Evolutionary conservation across 2,329 filamentous ascomycete genomes (phyloP).

Genomic region (Cryphonectria carpinicola): DNA sequence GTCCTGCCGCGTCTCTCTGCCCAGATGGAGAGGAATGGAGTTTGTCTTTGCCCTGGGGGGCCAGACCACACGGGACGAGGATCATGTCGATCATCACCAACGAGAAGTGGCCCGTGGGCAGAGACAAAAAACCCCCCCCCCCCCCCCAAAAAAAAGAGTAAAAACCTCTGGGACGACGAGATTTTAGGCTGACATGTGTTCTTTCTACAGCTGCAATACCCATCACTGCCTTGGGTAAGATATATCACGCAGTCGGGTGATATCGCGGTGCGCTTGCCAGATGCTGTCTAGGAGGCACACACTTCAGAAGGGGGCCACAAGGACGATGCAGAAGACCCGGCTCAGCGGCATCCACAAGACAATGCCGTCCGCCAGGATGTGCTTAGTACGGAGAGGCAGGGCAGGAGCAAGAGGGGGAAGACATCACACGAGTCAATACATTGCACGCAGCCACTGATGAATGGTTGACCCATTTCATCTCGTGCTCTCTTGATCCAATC

Average conservation of each 20-base stretch:
- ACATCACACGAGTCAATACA: background rate
- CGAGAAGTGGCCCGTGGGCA: background rate
- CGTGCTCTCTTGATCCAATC: background rate
- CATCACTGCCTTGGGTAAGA: slow-evolving; percentile 93
- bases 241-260: slow-evolving; percentile 99
- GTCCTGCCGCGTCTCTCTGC: background rate
- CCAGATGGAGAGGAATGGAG: background rate
- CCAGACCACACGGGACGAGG: background rate
- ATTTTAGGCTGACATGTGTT: slow-evolving; percentile 7
- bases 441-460: background rate
- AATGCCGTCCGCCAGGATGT: background rate
- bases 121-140: background rate
- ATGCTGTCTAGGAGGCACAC: slow-evolving; percentile 65
- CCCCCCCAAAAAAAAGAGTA: too few species aligned
- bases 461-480: background rate
- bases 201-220: slow-evolving; percentile 82
- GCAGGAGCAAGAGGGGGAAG: background rate
- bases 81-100: background rate
- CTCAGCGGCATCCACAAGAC: background rate
- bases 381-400: background rate
- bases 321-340: background rate
- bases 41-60: background rate
- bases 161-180: slow-evolving; percentile 19
- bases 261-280: slow-evolving; percentile 93
- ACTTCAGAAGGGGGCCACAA: background rate